Base-by-base conservation (phyloP, 2,329 filamentous ascomycete species). In the Diaporthe vexans region DNA sequence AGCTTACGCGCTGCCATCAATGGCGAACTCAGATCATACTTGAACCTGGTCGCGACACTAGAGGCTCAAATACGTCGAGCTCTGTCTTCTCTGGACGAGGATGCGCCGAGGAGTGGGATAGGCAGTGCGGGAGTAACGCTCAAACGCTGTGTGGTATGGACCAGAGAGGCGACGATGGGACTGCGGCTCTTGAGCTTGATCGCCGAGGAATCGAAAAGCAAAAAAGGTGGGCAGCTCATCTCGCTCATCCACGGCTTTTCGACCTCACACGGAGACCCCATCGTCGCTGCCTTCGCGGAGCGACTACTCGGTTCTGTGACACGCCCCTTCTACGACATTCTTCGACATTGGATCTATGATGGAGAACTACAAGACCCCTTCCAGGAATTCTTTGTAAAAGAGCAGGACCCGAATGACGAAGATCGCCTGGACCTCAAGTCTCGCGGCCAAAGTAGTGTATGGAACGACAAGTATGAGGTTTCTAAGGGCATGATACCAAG, bases 281-380 rank as follows among this genome's bases (percentile, higher is more conserved):
- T 98, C 77, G 97, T 99, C 35, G 94, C 94, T 76, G 93, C 93
- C 0, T 98, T 98, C 85, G 97, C 97, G 0, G 96, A 98, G 82
- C 91, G 96, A 33, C 88, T 99, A 37, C 88, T 99, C 8, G 89
- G 90, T 8, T 94, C 96, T 79, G 94, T 99, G 71, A 98, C 97
- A 1, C 90, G 94, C 21, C 97, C 97, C 0, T 99, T 99, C 81
- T 99, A 99, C 82, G 94, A 97, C 79, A 98, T 99, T 86, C 87
- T 99, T 71, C 92, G 95, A 72, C 94, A 95, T 79, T 99, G 97
- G 97, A 98, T 99, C 68, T 99, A 99, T 81, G 96, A 99, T 80
- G 97, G 97, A 75, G 97, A 99, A 85, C 89, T 99, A 19, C 95
- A 94, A n/a, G 97, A 99, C 83, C 97, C 97, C 0, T 98, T 95